Percentiles rank a stretch among this genome's conserved stretches.
phyloP scores from a whole-genome alignment of 2,329 filamentous ascomycete species.

The Scopulariopsis brevicaulis region DNA sequence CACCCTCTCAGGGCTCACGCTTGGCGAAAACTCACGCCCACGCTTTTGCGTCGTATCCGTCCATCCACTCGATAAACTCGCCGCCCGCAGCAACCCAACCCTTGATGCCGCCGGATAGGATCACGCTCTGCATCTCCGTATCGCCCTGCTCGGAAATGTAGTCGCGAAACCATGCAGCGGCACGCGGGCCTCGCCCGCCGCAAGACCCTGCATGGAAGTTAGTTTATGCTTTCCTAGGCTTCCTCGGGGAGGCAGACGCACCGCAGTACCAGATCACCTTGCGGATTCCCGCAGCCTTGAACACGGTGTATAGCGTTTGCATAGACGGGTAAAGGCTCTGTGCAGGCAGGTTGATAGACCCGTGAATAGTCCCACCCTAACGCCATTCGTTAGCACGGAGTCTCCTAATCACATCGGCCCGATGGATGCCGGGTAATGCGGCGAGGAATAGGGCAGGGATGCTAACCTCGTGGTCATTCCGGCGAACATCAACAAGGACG shows the following conservation, averaged over 20 bases:
- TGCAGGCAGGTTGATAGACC: slow-evolving; percentile 46
- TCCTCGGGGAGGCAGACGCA: slow-evolving; percentile 13
- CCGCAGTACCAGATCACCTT: slow-evolving; percentile 45
- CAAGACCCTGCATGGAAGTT: slow-evolving; percentile 29
- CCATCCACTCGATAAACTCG: slow-evolving; percentile 34
- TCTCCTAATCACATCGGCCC: not conserved
- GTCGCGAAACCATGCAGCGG: slow-evolving; percentile 45
- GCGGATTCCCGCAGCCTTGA: slow-evolving; percentile 34
- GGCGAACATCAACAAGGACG: slow-evolving; percentile 31
- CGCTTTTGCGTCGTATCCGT: slow-evolving; percentile 25
- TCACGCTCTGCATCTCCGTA: slow-evolving; percentile 28
- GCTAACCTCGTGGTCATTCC: slow-evolving; percentile 29
- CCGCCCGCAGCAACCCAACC: slow-evolving; percentile 30
- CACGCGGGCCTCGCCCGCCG: slow-evolving; percentile 35
- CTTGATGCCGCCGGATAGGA: slow-evolving; percentile 40
- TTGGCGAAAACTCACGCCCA: not conserved
- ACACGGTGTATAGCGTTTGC: slow-evolving; percentile 33
- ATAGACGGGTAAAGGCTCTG: slow-evolving; percentile 41
- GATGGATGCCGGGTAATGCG: not conserved
- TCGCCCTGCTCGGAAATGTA: slow-evolving; percentile 35
- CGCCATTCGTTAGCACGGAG: not conserved
- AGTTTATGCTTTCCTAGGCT: not conserved
- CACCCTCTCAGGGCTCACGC: not conserved
- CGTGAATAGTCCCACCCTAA: slow-evolving; percentile 45
- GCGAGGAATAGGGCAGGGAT: not conserved